phyloP scores from a whole-genome alignment of 495 filamentous ascomycete species.

The Penicillium nucicola region DNA sequence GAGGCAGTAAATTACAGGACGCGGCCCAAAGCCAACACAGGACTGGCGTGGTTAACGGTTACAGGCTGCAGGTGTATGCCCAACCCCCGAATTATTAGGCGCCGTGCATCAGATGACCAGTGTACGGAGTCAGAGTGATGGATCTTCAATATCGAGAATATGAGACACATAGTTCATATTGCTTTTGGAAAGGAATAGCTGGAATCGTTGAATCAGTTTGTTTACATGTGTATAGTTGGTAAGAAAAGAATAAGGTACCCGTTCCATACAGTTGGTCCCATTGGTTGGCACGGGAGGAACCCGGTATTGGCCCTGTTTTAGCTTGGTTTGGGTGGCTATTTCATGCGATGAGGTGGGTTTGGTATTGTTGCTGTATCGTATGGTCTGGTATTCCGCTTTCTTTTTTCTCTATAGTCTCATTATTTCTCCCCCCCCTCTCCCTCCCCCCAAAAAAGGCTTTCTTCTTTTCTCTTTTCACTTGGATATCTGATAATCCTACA shows the following conservation, averaged over 20 bases:
- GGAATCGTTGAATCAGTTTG: too few relatives aligned
- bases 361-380: not conserved
- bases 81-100: slow-evolving; percentile 20
- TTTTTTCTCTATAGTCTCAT: not conserved
- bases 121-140: too few relatives aligned
- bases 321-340: slow-evolving; percentile 7
- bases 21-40: slow-evolving; percentile 16
- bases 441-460: too few relatives aligned
- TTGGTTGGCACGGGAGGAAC: slow-evolving; percentile 16
- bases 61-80: slow-evolving; percentile 24
- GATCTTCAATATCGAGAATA: too few relatives aligned
- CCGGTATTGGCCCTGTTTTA: slow-evolving; percentile 11
- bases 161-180: not conserved
- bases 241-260: slow-evolving; percentile 16
- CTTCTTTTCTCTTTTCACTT: too few relatives aligned
- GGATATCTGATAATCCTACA: not conserved
- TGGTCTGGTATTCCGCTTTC: not conserved
- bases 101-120: slow-evolving; percentile 13
- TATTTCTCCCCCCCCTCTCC: too few relatives aligned
- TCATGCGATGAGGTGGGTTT: not conserved
- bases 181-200: not conserved
- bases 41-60: slow-evolving; percentile 15
- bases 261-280: slow-evolving; percentile 6
- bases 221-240: too few relatives aligned
- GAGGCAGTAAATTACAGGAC: slow-evolving; percentile 12